Percentiles rank a stretch among this genome's conserved stretches.
phyloP scores from a whole-genome alignment of 2,329 filamentous ascomycete species.

The Ophiostoma triangulosporum region DNA sequence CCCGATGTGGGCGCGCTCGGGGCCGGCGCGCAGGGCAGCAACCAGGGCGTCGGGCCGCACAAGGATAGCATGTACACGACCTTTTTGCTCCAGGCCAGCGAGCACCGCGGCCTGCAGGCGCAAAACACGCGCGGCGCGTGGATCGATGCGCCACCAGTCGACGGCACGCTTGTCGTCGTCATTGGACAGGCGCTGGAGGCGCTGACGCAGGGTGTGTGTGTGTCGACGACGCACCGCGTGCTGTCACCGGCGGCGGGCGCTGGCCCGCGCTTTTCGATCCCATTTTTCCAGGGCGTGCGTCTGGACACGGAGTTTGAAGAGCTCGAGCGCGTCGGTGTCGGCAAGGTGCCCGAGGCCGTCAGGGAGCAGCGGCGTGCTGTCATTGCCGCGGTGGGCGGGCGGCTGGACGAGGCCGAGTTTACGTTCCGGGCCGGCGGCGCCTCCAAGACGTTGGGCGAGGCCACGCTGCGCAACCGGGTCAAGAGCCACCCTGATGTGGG shows the following conservation, averaged over 20 bases:
- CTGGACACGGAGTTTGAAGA: slow-evolving; percentile 69
- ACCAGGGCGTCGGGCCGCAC: slow-evolving; percentile 56
- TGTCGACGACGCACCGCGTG: slow-evolving; percentile 70
- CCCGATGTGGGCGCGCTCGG: slow-evolving; percentile 55
- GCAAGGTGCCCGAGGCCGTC: slow-evolving; percentile 46
- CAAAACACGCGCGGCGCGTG: slow-evolving; percentile 67
- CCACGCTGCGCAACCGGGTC: slow-evolving; percentile 69
- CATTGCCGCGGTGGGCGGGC: slow-evolving; percentile 40
- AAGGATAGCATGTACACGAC: slow-evolving; percentile 76
- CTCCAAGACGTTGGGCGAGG: slow-evolving; percentile 61
- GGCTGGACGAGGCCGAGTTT: slow-evolving; percentile 69
- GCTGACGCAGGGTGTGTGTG: slow-evolving; percentile 69
- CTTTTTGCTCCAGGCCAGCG: slow-evolving; percentile 67
- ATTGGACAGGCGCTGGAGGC: slow-evolving; percentile 83
- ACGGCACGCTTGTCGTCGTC: slow-evolving; percentile 69
- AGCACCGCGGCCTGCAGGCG: slow-evolving; percentile 67
- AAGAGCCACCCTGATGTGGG: slow-evolving; percentile 83
- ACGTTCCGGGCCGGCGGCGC: slow-evolving; percentile 61
- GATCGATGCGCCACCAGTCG: slow-evolving; percentile 69
- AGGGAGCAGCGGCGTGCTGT: slow-evolving; percentile 41
- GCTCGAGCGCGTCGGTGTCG: slow-evolving; percentile 49
- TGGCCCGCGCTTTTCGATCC: slow-evolving; percentile 65
- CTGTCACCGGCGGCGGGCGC: slow-evolving; percentile 56
- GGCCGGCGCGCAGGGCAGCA: slow-evolving; percentile 21
- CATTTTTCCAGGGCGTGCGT: slow-evolving; percentile 79